Percentiles rank a stretch among this genome's conserved stretches.
Evolutionary conservation across 768 basidiomycete genomes (phyloP).

Genomic region (Termitomyces sp.): DNA sequence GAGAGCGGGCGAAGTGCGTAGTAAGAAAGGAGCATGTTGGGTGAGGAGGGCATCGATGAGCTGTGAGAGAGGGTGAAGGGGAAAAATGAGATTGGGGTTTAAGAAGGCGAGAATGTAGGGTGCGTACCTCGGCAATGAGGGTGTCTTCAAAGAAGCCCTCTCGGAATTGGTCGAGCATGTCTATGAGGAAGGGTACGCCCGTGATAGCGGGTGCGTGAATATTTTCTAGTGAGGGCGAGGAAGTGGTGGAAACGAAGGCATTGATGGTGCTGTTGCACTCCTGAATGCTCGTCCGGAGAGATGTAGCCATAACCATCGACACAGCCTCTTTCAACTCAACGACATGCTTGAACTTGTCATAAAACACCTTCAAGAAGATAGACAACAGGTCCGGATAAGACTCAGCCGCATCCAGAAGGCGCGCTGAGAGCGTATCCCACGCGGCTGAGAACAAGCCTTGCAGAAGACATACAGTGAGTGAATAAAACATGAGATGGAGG

Average conservation of each 20-base stretch:
- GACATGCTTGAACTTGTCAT: slow-evolving; percentile 30
- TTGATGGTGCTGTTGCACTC: slow-evolving; percentile 16
- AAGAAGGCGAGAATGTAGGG: neutral
- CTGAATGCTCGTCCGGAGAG: slow-evolving; percentile 28
- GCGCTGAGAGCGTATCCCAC: slow-evolving; percentile 36
- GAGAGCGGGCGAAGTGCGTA: slow-evolving; percentile 35
- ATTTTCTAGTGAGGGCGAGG: neutral
- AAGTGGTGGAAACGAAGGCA: neutral
- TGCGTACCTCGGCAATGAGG: slow-evolving; percentile 36
- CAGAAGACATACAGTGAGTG: neutral
- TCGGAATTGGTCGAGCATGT: slow-evolving; percentile 48
- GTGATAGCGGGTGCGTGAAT: neutral
- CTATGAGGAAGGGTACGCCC: slow-evolving; percentile 25
- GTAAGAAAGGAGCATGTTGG: slow-evolving; percentile 30
- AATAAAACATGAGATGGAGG: neutral
- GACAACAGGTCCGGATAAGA: slow-evolving; percentile 31
- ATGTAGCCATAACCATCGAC: slow-evolving; percentile 22
- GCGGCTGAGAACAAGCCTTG: slow-evolving; percentile 43
- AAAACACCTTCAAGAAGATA: slow-evolving; percentile 39
- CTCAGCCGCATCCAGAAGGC: slow-evolving; percentile 19
- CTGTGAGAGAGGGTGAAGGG: slow-evolving; percentile 20
- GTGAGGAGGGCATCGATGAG: slow-evolving; percentile 38
- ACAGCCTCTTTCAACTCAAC: slow-evolving; percentile 19
- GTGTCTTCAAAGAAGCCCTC: slow-evolving; percentile 40
- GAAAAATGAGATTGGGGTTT: neutral